Conservation (phyloP, 1,284 basidiomycete genomes). For the Ceratobasidium sp. region DNA sequence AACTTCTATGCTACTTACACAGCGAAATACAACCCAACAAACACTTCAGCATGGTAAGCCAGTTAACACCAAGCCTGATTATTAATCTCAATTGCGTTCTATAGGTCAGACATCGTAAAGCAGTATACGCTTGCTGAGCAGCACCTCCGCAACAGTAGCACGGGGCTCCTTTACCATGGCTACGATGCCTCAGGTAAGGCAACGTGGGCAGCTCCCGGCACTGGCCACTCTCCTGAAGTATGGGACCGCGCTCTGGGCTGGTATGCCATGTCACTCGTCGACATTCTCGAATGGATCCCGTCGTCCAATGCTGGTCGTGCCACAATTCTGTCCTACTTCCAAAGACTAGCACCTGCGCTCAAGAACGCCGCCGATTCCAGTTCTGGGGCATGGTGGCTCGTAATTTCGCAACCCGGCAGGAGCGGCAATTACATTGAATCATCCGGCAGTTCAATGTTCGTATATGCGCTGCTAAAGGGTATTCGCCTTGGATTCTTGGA, state of each 20-base stretch:
- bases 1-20: conserved; percentile 47
- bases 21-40: conserved; percentile 38
- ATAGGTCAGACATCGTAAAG: conserved; percentile 54
- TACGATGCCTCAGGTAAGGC: conserved; percentile 55
- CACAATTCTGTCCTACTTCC: conserved; percentile 54
- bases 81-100: not conserved
- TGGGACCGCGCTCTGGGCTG: conserved; percentile 64
- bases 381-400: conserved; percentile 63
- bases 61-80: not conserved
- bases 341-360: conserved; percentile 55
- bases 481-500: conserved; percentile 58
- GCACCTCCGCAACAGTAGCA: conserved; percentile 55
- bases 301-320: conserved; percentile 52
- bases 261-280: conserved; percentile 64
- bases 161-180: conserved; percentile 62
- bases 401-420: conserved; percentile 62
- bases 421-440: conserved; percentile 63
- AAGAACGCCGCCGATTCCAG: conserved; percentile 57
- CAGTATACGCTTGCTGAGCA: conserved; percentile 61
- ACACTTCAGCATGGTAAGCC: conserved; percentile 47
- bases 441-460: conserved; percentile 61
- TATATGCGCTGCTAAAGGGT: conserved; percentile 60
- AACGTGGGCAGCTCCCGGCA: conserved; percentile 60
- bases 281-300: conserved; percentile 59
- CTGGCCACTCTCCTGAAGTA: conserved; percentile 62